Evolutionary conservation across 768 basidiomycete genomes (phyloP).

Genomic region (Agrocybe pediades): DNA sequence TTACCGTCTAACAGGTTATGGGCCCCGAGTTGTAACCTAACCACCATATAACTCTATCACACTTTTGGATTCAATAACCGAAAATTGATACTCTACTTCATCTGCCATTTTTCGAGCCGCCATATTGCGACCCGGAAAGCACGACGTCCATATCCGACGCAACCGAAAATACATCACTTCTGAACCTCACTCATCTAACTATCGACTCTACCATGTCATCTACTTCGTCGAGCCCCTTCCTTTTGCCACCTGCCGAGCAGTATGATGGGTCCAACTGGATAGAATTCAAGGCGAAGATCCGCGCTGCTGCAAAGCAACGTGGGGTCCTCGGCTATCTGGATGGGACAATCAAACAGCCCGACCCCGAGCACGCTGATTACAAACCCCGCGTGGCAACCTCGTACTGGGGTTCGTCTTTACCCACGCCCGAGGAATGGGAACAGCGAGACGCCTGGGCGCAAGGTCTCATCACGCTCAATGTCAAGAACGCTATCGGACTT

Average conservation of each 20-base stretch:
- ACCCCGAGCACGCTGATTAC: neutral
- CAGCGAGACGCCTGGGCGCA: constrained; percentile 18
- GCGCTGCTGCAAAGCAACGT: neutral
- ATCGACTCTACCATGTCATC: neutral
- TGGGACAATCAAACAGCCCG: constrained; percentile 3
- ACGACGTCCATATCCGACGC: neutral
- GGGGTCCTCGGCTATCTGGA: constrained; percentile 11
- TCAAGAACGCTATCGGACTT: constrained; percentile 23
- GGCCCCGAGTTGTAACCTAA: constrained; percentile 3
- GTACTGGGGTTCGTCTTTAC: constrained; percentile 10
- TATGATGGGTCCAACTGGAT: constrained; percentile 13
- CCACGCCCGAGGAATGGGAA: constrained; percentile 20
- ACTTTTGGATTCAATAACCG: neutral
- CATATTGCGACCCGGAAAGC: neutral
- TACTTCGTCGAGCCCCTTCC: neutral
- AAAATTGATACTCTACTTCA: neutral
- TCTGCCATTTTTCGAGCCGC: neutral
- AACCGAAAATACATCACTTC: neutral
- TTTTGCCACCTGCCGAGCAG: constrained; percentile 3
- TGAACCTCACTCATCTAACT: neutral
- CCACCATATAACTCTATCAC: neutral
- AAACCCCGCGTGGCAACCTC: neutral
- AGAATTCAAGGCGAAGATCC: constrained; percentile 6
- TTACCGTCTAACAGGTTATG: constrained; percentile 5
- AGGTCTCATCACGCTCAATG: constrained; percentile 20